Evolutionary conservation across 2,329 filamentous ascomycete genomes (phyloP).

Genomic region (Venturia carpophila): DNA sequence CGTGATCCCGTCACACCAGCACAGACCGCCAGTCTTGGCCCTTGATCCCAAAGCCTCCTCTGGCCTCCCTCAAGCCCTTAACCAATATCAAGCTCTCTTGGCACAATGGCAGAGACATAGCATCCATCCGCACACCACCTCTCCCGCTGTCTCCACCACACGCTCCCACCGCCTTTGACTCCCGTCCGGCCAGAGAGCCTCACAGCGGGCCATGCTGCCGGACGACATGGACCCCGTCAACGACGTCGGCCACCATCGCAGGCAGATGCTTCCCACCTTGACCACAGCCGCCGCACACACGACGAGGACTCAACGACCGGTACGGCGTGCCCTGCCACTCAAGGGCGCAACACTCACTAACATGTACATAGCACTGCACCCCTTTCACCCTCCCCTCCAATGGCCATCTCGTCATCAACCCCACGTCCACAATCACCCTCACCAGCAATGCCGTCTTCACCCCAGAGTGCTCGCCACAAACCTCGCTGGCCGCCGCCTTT

Average conservation of each 20-base stretch:
- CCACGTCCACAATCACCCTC: conserved; percentile 51
- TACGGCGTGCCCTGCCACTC: background rate
- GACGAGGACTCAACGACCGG: background rate
- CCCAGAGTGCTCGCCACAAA: conserved; percentile 45
- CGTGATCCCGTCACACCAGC: background rate
- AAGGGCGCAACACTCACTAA: background rate
- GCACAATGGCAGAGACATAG: background rate
- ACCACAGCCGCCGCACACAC: background rate
- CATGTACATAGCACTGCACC: conserved; percentile 45
- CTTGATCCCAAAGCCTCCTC: no score
- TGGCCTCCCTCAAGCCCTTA: no score
- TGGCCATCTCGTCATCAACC: conserved; percentile 47
- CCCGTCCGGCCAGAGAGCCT: background rate
- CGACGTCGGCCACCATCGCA: background rate
- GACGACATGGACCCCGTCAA: background rate
- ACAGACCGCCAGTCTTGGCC: no score
- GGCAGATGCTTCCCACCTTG: background rate
- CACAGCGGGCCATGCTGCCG: conserved; percentile 6
- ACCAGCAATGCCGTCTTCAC: conserved; percentile 52
- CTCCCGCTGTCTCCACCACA: background rate
- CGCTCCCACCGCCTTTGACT: background rate
- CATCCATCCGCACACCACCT: background rate
- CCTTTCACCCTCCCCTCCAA: conserved; percentile 54
- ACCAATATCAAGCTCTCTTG: background rate
- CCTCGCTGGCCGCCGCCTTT: conserved; percentile 33